Percentiles rank a stretch among this genome's conserved stretches.
Conservation (phyloP, 495 filamentous ascomycete species). For the Cetradonia linearis region DNA sequence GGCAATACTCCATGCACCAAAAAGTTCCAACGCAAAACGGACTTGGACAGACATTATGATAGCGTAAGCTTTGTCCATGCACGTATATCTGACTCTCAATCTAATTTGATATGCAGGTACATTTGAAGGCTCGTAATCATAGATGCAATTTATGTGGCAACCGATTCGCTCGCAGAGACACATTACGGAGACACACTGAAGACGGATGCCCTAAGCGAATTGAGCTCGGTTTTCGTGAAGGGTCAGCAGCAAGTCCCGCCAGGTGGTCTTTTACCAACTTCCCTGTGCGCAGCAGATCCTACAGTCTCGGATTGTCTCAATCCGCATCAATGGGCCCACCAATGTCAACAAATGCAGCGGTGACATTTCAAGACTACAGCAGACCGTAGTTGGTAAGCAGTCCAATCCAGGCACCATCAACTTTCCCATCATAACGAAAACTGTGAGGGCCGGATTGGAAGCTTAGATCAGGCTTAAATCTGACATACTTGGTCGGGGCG, state of each 20-base stretch:
- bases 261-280: conserved; percentile 23
- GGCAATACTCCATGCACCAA: conserved; percentile 45
- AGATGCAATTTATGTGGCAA: conserved; percentile 62
- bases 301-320: conserved; percentile 18
- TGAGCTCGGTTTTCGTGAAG: conserved; percentile 35
- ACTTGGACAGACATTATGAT: conserved; percentile 70
- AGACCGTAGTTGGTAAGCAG: conserved; percentile 23
- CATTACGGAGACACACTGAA: conserved; percentile 69
- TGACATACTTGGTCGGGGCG: background rate
- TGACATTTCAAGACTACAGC: conserved; percentile 14
- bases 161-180: conserved; percentile 74
- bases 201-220: conserved; percentile 69
- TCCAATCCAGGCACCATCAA: conserved; percentile 16
- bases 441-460: background rate
- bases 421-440: conserved; percentile 10
- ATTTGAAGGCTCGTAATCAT: conserved; percentile 63
- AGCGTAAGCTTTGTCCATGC: conserved; percentile 46
- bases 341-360: conserved; percentile 14
- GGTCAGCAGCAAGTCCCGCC: conserved; percentile 21
- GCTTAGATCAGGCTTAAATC: conserved; percentile 7
- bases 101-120: conserved; percentile 38
- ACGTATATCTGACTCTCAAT: conserved; percentile 15
- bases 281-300: conserved; percentile 20
- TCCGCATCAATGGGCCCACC: conserved; percentile 23
- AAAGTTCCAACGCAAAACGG: conserved; percentile 74